A percentile compares a stretch with the other conserved stretches of the same genome.
These are phyloP conservation scores for Coemansia sp. DNA, from an alignment of 192 early-diverging fungal genomes.

Conservation along the genomic window DNA sequence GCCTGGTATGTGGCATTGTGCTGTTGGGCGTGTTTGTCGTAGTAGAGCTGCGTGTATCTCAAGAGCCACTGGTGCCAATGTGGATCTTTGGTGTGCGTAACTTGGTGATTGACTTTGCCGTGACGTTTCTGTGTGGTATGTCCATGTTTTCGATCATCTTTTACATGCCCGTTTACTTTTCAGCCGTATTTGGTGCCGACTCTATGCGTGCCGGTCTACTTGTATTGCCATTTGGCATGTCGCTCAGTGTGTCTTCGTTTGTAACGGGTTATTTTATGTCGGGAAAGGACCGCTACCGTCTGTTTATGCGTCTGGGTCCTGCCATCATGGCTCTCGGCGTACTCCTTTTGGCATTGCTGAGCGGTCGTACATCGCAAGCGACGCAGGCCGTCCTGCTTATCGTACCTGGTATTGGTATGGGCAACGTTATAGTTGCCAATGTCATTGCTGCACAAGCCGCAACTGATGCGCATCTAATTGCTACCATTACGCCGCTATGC, in stretches of 20 bases:
- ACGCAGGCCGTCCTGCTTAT: slow-evolving; percentile 65
- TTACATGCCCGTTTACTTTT: slow-evolving; percentile 71
- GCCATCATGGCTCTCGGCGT: slow-evolving; percentile 66
- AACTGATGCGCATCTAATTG: slow-evolving; percentile 63
- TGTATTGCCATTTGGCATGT: slow-evolving; percentile 74
- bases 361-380: slow-evolving; percentile 48
- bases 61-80: slow-evolving; percentile 67
- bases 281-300: slow-evolving; percentile 60
- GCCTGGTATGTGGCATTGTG: slow-evolving; percentile 40
- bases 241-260: slow-evolving; percentile 70
- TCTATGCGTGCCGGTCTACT: slow-evolving; percentile 81
- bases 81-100: slow-evolving; percentile 63
- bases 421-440: slow-evolving; percentile 73
- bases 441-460: slow-evolving; percentile 73
- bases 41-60: slow-evolving; percentile 61
- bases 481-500: slow-evolving; percentile 67
- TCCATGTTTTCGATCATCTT: slow-evolving; percentile 60
- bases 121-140: slow-evolving; percentile 52
- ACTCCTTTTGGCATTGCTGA: slow-evolving; percentile 62
- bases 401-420: slow-evolving; percentile 75
- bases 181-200: slow-evolving; percentile 70
- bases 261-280: slow-evolving; percentile 69
- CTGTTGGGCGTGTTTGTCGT: slow-evolving; percentile 59
- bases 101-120: slow-evolving; percentile 37
- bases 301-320: slow-evolving; percentile 69